These are phyloP conservation scores for Talaromyces sp. DNA, from an alignment of 2,329 filamentous ascomycete species.

Conservation along the genomic window DNA sequence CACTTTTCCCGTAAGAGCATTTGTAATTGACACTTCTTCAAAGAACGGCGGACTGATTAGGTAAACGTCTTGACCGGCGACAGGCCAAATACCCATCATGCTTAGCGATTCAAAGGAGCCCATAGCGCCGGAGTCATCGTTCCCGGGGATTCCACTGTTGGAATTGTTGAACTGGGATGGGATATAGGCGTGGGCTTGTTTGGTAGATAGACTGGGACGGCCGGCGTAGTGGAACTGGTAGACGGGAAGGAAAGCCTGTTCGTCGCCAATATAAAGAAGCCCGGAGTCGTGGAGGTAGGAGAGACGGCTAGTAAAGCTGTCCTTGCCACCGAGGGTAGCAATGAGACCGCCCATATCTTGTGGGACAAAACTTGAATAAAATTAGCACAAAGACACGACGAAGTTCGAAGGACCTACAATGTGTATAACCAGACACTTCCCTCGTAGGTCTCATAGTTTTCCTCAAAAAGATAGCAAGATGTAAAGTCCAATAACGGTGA, in stretches of 20 bases:
- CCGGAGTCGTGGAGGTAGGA: constrained; percentile 57
- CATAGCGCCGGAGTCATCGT: constrained; percentile 64
- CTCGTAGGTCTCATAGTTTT: constrained; percentile 67
- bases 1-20: constrained; percentile 52
- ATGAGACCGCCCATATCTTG: constrained; percentile 48
- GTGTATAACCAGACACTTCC: constrained; percentile 69
- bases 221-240: constrained; percentile 64
- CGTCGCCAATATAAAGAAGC: constrained; percentile 60
- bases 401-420: constrained; percentile 46
- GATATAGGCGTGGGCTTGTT: constrained; percentile 57
- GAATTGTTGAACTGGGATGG: constrained; percentile 54
- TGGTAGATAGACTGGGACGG: constrained; percentile 45
- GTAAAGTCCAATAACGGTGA: constrained; percentile 53
- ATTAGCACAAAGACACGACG: too few relatives aligned
- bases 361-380: constrained; percentile 16
- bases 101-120: constrained; percentile 57
- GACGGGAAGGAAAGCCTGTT: constrained; percentile 56
- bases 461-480: constrained; percentile 46
- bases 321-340: constrained; percentile 52
- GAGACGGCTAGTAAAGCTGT: constrained; percentile 52
- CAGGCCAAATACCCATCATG: constrained; percentile 64
- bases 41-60: constrained; percentile 63
- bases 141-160: constrained; percentile 55
- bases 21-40: constrained; percentile 50
- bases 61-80: constrained; percentile 61